Evolutionary conservation across 352 stramenopile species (phyloP), one percentile per base, ranked within the genome.

Genomic region (Pythium myriotylum): DNA sequence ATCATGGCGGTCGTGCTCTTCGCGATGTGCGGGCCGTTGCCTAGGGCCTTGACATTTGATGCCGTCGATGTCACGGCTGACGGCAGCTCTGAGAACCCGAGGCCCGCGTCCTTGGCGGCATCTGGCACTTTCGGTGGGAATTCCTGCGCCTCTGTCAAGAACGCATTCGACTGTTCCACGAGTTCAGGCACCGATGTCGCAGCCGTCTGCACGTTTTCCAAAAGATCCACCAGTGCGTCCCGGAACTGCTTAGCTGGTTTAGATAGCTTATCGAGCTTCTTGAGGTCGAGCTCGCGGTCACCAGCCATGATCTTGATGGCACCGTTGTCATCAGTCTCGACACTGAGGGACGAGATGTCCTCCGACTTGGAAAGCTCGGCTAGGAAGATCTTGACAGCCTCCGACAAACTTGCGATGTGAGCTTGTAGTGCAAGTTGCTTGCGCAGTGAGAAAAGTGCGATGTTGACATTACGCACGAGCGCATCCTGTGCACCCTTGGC

Each of bases 201-300:
- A 0, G 77, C 77, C 0, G 72, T 81, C 56, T 82, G 24, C 1
- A 84, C 62, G 54, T 86, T 86, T 8, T 86, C 74, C n/a, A 86
- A 41, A 16, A 86, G 53, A 16, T 82, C 77, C 6, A 76, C 65
- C 23, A 86, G 49, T 22, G 77, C 77, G 12, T 86, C 77, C 4
- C 74, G 72, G n/a, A 86, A 68, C 47, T 80, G 69, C 9, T 45
- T 42, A 8, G 68, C 74, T 2, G 74, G 77, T 29, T 70, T 56
- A 7, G 72, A 73, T 0, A 86, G 67, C n/a, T 79, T 78, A 46
- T 81, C 62, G 17, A 82, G 61, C 54, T 74, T 78, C 19, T 70
- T 73, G n/a, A 83, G 39, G 49, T 86, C 54, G 39, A 86, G 63
- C 43, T 79, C 66, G 13, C 76, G 52, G 43, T 84, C 76, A 0